Percentiles rank a stretch among this genome's conserved stretches.
phyloP scores from a whole-genome alignment of 2,329 filamentous ascomycete species.

The Alternaria alternata region DNA sequence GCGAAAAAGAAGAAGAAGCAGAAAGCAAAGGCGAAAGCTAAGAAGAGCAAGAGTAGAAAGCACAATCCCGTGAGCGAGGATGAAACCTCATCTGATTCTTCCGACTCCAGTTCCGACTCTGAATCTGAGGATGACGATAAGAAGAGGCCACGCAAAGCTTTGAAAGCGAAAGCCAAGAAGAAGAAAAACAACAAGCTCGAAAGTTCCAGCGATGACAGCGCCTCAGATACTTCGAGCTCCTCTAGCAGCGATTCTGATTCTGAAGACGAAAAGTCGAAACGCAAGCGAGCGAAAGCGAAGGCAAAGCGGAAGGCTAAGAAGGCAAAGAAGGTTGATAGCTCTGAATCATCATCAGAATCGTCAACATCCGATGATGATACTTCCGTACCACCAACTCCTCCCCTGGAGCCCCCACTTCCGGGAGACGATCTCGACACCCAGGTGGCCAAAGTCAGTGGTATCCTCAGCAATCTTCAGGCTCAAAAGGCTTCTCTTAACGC shows the following conservation, averaged over 20 bases:
- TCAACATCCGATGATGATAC: slow-evolving; percentile 22
- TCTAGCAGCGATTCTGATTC: slow-evolving; percentile 26
- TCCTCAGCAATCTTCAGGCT: slow-evolving; percentile 25
- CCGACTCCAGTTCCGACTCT: slow-evolving; percentile 29
- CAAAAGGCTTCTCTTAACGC: slow-evolving; percentile 20
- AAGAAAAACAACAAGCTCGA: slow-evolving; percentile 33
- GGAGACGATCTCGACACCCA: slow-evolving; percentile 22
- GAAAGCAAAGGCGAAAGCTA: slow-evolving; percentile 34
- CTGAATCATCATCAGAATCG: slow-evolving; percentile 16
- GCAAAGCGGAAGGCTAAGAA: slow-evolving; percentile 31
- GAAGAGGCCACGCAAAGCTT: slow-evolving; percentile 24
- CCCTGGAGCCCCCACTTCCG: slow-evolving; percentile 9
- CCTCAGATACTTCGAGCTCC: slow-evolving; percentile 22
- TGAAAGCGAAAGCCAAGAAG: slow-evolving; percentile 33
- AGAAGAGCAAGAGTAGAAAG: slow-evolving; percentile 35
- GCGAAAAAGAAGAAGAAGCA: slow-evolving; percentile 30
- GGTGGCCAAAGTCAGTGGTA: slow-evolving; percentile 21
- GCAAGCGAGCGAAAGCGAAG: slow-evolving; percentile 27
- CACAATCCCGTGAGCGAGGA: slow-evolving; percentile 26
- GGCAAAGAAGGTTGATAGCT: slow-evolving; percentile 12
- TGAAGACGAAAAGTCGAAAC: slow-evolving; percentile 26
- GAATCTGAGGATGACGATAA: slow-evolving; percentile 20
- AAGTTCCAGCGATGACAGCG: slow-evolving; percentile 27
- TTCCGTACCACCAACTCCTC: neutral
- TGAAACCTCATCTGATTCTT: slow-evolving; percentile 24